A percentile compares a stretch with the other conserved stretches of the same genome.
Evolutionary conservation across 1,139 yeast genomes (phyloP).

Genomic region (Suhomyces maxii): DNA sequence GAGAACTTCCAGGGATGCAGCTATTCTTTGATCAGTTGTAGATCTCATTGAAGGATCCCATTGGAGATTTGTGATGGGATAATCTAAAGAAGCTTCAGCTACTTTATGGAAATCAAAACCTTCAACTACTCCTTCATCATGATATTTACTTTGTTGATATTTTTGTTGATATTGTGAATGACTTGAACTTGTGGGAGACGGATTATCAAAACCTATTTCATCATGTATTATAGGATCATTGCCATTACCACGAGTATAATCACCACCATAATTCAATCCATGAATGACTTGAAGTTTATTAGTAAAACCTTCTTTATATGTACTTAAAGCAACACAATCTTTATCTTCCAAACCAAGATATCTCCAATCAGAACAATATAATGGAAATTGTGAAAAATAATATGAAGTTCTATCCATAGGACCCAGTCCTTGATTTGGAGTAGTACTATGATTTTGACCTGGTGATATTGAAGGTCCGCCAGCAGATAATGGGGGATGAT

Average conservation of each 20-base stretch:
- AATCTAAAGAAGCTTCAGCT: constrained; percentile 56
- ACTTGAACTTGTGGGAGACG: constrained; percentile 11
- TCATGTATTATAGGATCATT: constrained; percentile 10
- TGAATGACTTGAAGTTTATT: constrained; percentile 55
- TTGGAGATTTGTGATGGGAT: constrained; percentile 67
- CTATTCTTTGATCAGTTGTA: constrained; percentile 45
- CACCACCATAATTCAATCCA: constrained; percentile 37
- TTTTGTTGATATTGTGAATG: background rate
- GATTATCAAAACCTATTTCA: constrained; percentile 12
- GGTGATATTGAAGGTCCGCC: background rate
- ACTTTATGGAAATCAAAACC: constrained; percentile 50
- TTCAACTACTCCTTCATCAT: constrained; percentile 21
- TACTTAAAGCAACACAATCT: constrained; percentile 62
- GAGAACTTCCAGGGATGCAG: constrained; percentile 71
- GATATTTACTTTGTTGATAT: constrained; percentile 1
- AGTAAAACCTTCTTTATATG: constrained; percentile 68
- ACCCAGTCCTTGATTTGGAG: background rate
- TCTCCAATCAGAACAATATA: constrained; percentile 72
- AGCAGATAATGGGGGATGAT: constrained; percentile 3
- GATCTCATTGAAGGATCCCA: constrained; percentile 63
- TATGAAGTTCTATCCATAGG: constrained; percentile 45
- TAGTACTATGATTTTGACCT: background rate
- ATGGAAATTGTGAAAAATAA: constrained; percentile 61
- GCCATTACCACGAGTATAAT: constrained; percentile 12
- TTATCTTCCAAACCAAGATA: constrained; percentile 31